Base-by-base conservation (phyloP, 2,329 filamentous ascomycete genomes). In the Fusarium stilboides region DNA sequence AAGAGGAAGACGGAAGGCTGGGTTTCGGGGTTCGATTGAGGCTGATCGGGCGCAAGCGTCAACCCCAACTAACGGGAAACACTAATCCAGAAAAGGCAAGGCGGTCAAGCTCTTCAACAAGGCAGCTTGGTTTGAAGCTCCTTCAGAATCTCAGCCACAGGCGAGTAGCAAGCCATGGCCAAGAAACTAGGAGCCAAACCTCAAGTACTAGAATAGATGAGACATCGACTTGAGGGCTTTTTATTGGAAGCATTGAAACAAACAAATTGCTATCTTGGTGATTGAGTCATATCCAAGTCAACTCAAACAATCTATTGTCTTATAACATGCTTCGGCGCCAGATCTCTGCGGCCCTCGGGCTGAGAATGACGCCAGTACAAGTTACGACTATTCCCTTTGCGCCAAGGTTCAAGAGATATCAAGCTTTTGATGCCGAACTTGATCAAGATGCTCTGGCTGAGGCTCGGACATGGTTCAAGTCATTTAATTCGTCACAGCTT, bases 391-490 rank as follows among this genome's bases (percentile, higher is more conserved):
- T 24, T 42, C 61, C 56, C 22, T 54, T 64, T 60, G 54, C 64
- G 12, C 56, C 58, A 24, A 71, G 77, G 45, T 70, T 63, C 57
- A 80, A 79, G 62, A 78, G 81, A 43, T 84, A 85, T 57, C 79
- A 84, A 50, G 84, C 86, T 1, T 85, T 83, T 57, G 86, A 87
- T 59, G 80, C 82, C 1, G 74, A 76, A 1, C 79, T 87, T n/a
- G 85, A 88, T 57, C 79, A 80, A 31, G 84, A 85, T 4, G 81
- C 84, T 8, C 74, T 89, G 33, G 74, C 77, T 7, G 85, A 87
- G 62, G 86, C 86, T 3, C 82, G 87, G 24, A 78, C 77, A 63
- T 89, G 87, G 87, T 81, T 80, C 47, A 71, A 80, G 46, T 78
- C 80, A 0, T 86, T 88, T 62, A 77, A 79, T 10, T 66, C 78